A percentile compares a stretch with the other conserved stretches of the same genome.
Evolutionary conservation across 257 asterid species (phyloP).

Genomic region (Forsythia viridissima): DNA sequence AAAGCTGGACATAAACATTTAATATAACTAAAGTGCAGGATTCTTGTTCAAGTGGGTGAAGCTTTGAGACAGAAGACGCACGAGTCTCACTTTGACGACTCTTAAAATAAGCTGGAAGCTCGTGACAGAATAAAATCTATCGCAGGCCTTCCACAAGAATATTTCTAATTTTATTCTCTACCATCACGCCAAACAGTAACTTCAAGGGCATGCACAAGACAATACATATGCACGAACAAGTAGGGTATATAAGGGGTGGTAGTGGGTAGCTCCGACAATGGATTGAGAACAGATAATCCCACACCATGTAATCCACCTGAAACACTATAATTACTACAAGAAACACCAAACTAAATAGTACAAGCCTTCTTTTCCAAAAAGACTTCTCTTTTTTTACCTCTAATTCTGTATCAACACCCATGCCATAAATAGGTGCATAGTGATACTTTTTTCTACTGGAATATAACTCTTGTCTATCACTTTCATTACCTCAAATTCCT

Average conservation of each 20-base stretch:
- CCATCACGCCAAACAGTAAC: slow-evolving; percentile 96
- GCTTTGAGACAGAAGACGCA: slow-evolving; percentile 27
- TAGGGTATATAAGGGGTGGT: not conserved
- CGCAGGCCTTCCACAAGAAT: slow-evolving; percentile 85
- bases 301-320: slow-evolving; percentile 99
- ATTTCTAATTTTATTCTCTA: slow-evolving; percentile 76
- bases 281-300: slow-evolving; percentile 94
- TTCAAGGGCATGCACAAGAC: slow-evolving; percentile 68
- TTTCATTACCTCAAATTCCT: too few species aligned
- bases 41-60: not conserved
- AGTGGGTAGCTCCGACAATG: slow-evolving; percentile 78
- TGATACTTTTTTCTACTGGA: too few species aligned
- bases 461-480: too few species aligned
- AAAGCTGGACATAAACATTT: too few species aligned
- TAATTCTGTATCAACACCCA: too few species aligned
- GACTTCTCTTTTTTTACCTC: too few species aligned
- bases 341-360: slow-evolving; percentile 67
- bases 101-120: slow-evolving; percentile 60
- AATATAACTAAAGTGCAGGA: too few species aligned
- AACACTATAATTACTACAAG: slow-evolving; percentile 91
- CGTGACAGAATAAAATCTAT: slow-evolving; percentile 51
- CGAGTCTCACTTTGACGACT: slow-evolving; percentile 61
- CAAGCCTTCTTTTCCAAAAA: too few species aligned
- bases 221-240: not conserved
- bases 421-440: too few species aligned